Evolutionary conservation across 768 basidiomycete species (phyloP).

Genomic region (Boletus rex-veris): DNA sequence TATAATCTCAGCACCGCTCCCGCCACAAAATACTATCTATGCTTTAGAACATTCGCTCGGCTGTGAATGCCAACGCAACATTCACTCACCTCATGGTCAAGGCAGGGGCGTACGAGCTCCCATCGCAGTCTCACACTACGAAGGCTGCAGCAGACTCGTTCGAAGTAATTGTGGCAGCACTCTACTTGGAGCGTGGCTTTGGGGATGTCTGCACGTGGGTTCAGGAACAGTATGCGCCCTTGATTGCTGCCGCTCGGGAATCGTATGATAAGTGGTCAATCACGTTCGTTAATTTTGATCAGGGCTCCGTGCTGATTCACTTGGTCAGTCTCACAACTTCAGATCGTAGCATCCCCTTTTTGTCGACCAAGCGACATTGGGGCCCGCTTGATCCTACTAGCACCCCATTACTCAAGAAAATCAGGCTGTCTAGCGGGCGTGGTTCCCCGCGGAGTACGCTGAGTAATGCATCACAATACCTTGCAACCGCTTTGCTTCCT

Average conservation of each 20-base stretch:
- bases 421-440: constrained; percentile 14
- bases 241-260: constrained; percentile 33
- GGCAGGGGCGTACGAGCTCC: constrained; percentile 26
- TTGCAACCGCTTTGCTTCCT: neutral
- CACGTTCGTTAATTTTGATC: neutral
- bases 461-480: constrained; percentile 14
- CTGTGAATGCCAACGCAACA: constrained; percentile 34
- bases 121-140: constrained; percentile 18
- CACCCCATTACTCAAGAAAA: constrained; percentile 19
- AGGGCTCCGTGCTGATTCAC: constrained; percentile 3
- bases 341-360: neutral
- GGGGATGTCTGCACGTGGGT: constrained; percentile 38
- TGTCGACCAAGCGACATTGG: constrained; percentile 15
- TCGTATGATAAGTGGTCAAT: constrained; percentile 28
- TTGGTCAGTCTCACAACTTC: constrained; percentile 12
- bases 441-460: constrained; percentile 14
- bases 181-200: constrained; percentile 39
- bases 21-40: neutral
- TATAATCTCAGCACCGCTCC: neutral
- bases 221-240: constrained; percentile 35
- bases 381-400: constrained; percentile 1
- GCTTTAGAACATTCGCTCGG: constrained; percentile 22
- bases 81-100: constrained; percentile 39
- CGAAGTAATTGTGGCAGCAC: constrained; percentile 45
- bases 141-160: constrained; percentile 47